Percentiles rank a stretch among this genome's conserved stretches.
Conservation (phyloP, 2,329 filamentous ascomycete species). For the Fusarium secorum region DNA sequence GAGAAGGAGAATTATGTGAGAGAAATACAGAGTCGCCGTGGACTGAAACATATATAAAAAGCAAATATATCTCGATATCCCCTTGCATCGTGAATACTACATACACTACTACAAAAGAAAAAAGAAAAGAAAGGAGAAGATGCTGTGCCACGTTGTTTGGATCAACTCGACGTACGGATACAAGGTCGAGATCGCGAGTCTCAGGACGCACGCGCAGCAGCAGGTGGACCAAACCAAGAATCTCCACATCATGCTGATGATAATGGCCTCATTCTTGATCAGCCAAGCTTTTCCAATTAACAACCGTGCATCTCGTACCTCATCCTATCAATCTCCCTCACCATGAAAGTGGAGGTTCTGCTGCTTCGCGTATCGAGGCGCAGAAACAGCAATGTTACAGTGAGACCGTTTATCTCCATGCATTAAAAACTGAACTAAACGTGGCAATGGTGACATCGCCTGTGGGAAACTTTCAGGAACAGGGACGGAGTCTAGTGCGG, state of each 20-base stretch:
- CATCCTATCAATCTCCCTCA: background rate
- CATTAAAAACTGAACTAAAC: background rate
- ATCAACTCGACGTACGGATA: background rate
- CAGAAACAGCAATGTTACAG: background rate
- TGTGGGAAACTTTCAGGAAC: background rate
- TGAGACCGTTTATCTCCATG: slow-evolving; percentile 17
- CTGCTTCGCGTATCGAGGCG: slow-evolving; percentile 20
- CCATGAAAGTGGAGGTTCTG: background rate
- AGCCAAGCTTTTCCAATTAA: slow-evolving; percentile 18
- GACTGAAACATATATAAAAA: slow-evolving; percentile 7
- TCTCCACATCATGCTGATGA: slow-evolving; percentile 26
- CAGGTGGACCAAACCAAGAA: slow-evolving; percentile 2
- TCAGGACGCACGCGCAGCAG: slow-evolving; percentile 1
- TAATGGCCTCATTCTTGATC: slow-evolving; percentile 33
- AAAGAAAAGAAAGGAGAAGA: slow-evolving; percentile 1
- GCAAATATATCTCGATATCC: background rate
- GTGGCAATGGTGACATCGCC: slow-evolving; percentile 16
- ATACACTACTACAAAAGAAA: background rate
- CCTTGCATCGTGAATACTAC: background rate
- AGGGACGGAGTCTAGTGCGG: background rate
- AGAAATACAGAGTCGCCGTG: background rate
- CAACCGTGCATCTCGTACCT: background rate
- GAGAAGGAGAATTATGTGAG: background rate
- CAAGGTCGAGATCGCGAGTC: slow-evolving; percentile 15
- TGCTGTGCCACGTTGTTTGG: slow-evolving; percentile 7